These are phyloP conservation scores for Tricholoma sp. DNA, from an alignment of 768 basidiomycete genomes.

Conservation along the genomic window DNA sequence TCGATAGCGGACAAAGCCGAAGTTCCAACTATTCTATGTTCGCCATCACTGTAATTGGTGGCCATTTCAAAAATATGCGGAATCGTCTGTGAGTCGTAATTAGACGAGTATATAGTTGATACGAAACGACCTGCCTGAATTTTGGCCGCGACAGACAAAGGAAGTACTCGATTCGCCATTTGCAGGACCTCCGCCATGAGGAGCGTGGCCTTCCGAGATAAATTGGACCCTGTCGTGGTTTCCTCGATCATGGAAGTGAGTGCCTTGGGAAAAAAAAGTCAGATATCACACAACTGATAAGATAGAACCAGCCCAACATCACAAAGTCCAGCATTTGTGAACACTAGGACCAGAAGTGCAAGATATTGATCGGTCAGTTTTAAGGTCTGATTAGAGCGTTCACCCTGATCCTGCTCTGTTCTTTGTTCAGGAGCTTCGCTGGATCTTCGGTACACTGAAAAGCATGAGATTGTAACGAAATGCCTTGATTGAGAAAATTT, in stretches of 20 bases:
- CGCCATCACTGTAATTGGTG: conserved; percentile 70
- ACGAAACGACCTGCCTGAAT: conserved; percentile 56
- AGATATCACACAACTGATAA: background rate
- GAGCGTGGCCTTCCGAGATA: conserved; percentile 87
- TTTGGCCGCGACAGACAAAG: conserved; percentile 72
- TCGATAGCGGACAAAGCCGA: conserved; percentile 85
- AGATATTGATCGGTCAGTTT: conserved; percentile 93
- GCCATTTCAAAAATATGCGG: conserved; percentile 84
- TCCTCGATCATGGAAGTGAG: conserved; percentile 84
- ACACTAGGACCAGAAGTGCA: conserved; percentile 75
- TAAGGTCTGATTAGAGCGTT: conserved; percentile 50
- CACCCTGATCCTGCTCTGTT: conserved; percentile 30
- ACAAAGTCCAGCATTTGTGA: conserved; percentile 82
- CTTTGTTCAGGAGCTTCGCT: conserved; percentile 34
- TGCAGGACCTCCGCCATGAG: conserved; percentile 90
- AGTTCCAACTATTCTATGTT: conserved; percentile 78
- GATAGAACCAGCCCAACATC: conserved; percentile 48
- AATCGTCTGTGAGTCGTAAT: conserved; percentile 51
- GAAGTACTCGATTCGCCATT: conserved; percentile 83
- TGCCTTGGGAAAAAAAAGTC: conserved; percentile 44
- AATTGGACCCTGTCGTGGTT: conserved; percentile 57
- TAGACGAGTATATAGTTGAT: background rate
- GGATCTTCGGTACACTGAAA: conserved; percentile 61
- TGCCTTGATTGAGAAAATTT: background rate
- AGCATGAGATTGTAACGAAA: background rate